Evolutionary conservation across 768 basidiomycete species (phyloP).

Genomic region (Fomitopsis pulvina): DNA sequence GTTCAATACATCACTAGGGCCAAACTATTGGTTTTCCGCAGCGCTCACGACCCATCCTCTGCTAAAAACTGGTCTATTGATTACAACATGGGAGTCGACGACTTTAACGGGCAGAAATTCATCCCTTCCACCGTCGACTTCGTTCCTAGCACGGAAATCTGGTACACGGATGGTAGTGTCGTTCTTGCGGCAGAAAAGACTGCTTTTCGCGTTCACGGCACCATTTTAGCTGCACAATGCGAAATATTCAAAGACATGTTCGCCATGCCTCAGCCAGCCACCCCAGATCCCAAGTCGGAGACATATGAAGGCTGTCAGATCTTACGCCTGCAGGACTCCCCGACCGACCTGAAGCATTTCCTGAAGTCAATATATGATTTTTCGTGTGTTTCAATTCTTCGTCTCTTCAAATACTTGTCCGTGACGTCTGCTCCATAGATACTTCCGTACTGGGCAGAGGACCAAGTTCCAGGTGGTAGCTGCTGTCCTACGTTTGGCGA

Average conservation of each 20-base stretch:
- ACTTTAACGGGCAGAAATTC: no score
- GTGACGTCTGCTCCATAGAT: conserved; percentile 2
- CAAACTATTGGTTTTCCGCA: no score
- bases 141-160: conserved; percentile 10
- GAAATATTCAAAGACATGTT: conserved; percentile 17
- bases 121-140: no score
- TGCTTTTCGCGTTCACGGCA: conserved; percentile 19
- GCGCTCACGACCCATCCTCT: no score
- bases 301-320: conserved; percentile 8
- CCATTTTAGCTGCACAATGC: conserved; percentile 12
- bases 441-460: neutral
- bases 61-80: no score
- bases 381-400: neutral
- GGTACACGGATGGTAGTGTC: conserved; percentile 23
- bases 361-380: conserved; percentile 7
- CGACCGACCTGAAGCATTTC: conserved; percentile 6
- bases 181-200: conserved; percentile 17
- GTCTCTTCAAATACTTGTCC: neutral
- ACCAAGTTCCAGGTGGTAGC: conserved; percentile 9
- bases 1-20: no score
- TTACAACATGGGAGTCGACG: no score
- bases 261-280: conserved; percentile 12
- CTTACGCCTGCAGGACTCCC: conserved; percentile 7
- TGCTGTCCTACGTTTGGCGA: conserved; percentile 14
- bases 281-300: neutral